phyloP scores from a whole-genome alignment of 2,329 filamentous ascomycete genomes.

The Cryphonectria nitschkei region DNA sequence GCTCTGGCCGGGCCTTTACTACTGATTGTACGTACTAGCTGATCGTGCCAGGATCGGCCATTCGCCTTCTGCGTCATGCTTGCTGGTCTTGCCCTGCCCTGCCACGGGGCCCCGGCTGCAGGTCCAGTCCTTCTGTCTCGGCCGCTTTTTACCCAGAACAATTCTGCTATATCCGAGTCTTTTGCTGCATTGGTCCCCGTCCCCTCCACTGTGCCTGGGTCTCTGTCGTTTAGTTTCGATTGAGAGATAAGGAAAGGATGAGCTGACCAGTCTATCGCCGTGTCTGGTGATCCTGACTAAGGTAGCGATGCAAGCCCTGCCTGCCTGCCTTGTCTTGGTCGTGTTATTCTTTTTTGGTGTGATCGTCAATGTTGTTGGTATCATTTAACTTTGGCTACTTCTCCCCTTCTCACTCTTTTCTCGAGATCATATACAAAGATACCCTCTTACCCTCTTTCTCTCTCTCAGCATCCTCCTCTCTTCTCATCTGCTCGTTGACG shows the following conservation, averaged over 20 bases:
- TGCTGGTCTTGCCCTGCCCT: neutral
- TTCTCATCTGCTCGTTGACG: neutral
- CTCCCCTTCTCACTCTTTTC: neutral
- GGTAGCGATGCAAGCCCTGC: neutral
- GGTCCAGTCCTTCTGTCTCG: neutral
- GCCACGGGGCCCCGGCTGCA: neutral
- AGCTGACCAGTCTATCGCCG: slow-evolving; percentile 15
- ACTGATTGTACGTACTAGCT: neutral
- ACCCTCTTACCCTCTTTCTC: neutral
- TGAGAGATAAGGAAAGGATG: neutral
- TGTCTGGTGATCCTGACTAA: neutral
- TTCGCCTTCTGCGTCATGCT: slow-evolving; percentile 25
- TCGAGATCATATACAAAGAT: neutral
- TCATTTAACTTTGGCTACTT: slow-evolving; percentile 6
- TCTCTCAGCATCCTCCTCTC: neutral
- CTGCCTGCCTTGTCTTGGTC: neutral
- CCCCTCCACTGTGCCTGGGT: neutral
- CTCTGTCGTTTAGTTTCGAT: neutral
- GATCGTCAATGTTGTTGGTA: neutral
- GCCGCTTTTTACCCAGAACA: neutral
- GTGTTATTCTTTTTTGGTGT: neutral
- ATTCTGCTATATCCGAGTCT: neutral
- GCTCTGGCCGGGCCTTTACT: neutral
- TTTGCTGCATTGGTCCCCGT: neutral
- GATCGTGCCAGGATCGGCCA: slow-evolving; percentile 9